phyloP scores from a whole-genome alignment of 371 early-diverging fungal genomes.

The Capniomyces stellatus region DNA sequence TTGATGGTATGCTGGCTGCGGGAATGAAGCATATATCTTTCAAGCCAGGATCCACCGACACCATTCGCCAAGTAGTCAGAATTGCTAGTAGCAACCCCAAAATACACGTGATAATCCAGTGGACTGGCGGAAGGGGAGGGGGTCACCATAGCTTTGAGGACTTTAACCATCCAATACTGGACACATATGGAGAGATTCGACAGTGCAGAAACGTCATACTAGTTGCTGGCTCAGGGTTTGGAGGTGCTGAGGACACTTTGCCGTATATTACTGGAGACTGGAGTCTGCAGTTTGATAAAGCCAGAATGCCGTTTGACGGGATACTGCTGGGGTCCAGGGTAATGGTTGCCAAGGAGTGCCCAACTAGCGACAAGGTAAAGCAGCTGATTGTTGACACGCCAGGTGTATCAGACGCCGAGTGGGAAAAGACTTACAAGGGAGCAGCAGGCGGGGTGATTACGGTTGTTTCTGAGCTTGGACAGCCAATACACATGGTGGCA shows the following conservation, averaged over 20 bases:
- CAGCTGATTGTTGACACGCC: slow-evolving; percentile 73
- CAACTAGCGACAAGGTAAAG: slow-evolving; percentile 62
- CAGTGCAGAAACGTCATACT: slow-evolving; percentile 66
- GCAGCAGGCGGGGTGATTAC: slow-evolving; percentile 78
- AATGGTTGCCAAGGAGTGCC: slow-evolving; percentile 81
- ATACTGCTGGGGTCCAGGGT: slow-evolving; percentile 82
- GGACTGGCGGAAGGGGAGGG: slow-evolving; percentile 95
- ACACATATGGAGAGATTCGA: slow-evolving; percentile 74
- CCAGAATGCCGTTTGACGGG: slow-evolving; percentile 93
- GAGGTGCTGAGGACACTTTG: slow-evolving; percentile 70
- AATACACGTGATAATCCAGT: slow-evolving; percentile 77
- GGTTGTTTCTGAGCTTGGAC: slow-evolving; percentile 75
- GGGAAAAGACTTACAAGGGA: slow-evolving; percentile 78
- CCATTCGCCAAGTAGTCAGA: slow-evolving; percentile 62
- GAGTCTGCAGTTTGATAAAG: slow-evolving; percentile 54
- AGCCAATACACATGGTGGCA: slow-evolving; percentile 87
- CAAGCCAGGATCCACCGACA: slow-evolving; percentile 70
- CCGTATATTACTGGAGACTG: slow-evolving; percentile 90
- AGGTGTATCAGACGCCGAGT: slow-evolving; percentile 65
- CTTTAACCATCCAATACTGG: slow-evolving; percentile 77
- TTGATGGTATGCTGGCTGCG: slow-evolving; percentile 45
- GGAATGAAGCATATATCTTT: slow-evolving; percentile 80
- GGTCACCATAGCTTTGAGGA: slow-evolving; percentile 93
- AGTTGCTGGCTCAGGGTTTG: slow-evolving; percentile 83
- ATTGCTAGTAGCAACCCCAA: slow-evolving; percentile 72